phyloP scores from a whole-genome alignment of 1,284 basidiomycete species.

The Rhodotorula mucilaginosa region DNA sequence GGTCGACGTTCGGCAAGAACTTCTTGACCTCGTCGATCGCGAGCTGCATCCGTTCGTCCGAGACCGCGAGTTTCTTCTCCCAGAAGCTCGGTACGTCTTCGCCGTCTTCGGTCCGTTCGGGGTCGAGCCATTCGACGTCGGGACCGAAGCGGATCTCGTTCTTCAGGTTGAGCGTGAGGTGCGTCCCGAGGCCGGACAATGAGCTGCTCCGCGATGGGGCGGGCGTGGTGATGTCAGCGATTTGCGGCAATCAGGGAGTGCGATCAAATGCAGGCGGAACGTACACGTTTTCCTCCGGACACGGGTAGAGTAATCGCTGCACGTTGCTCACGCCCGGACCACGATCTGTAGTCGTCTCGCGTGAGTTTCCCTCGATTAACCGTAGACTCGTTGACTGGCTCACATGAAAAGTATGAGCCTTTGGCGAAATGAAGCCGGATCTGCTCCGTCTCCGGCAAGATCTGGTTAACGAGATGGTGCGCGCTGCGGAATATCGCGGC shows the following conservation, averaged over 20 bases:
- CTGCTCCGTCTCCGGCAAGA: constrained; percentile 31
- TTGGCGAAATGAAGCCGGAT: constrained; percentile 41
- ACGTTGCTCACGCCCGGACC: constrained; percentile 68
- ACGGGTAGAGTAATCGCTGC: constrained; percentile 80
- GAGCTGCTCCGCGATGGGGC: constrained; percentile 1
- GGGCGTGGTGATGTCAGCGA: background rate
- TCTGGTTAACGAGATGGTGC: constrained; percentile 41
- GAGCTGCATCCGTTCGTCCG: constrained; percentile 63
- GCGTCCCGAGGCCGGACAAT: constrained; percentile 73
- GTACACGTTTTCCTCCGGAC: constrained; percentile 57
- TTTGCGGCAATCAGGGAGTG: constrained; percentile 43
- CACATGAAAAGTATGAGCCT: constrained; percentile 75
- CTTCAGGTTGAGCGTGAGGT: constrained; percentile 78
- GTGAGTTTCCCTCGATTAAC: background rate
- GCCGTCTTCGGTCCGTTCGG: constrained; percentile 47
- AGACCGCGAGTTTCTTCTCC: constrained; percentile 59
- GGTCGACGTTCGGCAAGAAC: constrained; percentile 70
- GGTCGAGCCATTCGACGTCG: constrained; percentile 81
- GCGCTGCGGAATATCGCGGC: constrained; percentile 18
- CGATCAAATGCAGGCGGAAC: background rate
- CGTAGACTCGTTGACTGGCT: background rate
- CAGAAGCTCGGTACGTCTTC: constrained; percentile 69
- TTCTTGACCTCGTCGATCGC: constrained; percentile 57
- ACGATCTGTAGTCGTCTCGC: constrained; percentile 51
- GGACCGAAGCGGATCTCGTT: constrained; percentile 90